Evolutionary conservation across 2,329 filamentous ascomycete genomes (phyloP), one percentile per base, ranked within the genome.

Genomic region (Xylaria polymorpha): DNA sequence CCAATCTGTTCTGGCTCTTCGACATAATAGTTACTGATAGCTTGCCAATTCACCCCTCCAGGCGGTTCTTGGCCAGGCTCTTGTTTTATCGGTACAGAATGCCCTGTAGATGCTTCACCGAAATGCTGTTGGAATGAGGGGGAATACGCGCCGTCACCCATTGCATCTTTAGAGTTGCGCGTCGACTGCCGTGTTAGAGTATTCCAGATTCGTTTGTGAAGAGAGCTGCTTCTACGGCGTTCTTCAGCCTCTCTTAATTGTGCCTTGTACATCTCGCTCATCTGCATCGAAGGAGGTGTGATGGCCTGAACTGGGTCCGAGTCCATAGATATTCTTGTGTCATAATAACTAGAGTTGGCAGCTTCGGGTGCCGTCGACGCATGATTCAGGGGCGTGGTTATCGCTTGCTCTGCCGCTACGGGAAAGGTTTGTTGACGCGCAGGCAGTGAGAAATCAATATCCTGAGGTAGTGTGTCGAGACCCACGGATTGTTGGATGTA

Each of bases 261-360:
- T n/a, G 73, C 73, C 66, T 75, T 72, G 62, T 79, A 79, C 67
- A 79, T 68, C 57, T 77, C 75, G 20, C 64, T 76, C 75, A 79
- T 79, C 61, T 77, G 76, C 57, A 69, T 72, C 41, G 74, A 75
- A 22, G 74, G 77, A 44, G 75, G 72, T 60, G 73, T 72, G 43
- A 72, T 69, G 53, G 64, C 63, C 55, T 71, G 74, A 48, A 64
- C 74, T 58, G 76, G 76, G 39, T 75, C 75, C 29, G 77, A 79
- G 48, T 77, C 77, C 75, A 79, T 77, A 10, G 77, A 76, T 66
- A 79, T 77, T 39, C 73, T 74, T 41, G 72, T 72, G 70, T 79
- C 77, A 68, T 79, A 79, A 71, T 79, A 79, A 67, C 75, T 77
- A 25, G 72, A 73, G 66, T 78, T 78, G 43, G 78, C 78, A 61